Evolutionary conservation across 2,329 filamentous ascomycete species (phyloP), one percentile per base, ranked within the genome.

Genomic region (Plenodomus tracheiphilus): DNA sequence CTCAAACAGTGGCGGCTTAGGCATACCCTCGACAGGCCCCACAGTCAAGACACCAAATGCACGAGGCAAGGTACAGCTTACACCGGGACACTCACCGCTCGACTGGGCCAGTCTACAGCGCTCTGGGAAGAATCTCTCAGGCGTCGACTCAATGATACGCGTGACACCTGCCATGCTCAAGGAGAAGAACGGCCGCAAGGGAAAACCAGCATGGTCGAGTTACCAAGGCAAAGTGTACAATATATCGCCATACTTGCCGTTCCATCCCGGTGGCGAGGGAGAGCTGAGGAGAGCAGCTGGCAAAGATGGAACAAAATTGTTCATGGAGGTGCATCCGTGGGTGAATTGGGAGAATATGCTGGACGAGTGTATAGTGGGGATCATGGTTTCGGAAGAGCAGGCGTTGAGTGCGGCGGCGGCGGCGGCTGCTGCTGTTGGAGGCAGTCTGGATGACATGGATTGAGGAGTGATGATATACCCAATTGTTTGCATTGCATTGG

Each of bases 191-290:
- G 93, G 93, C 0, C 84, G 93, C 22, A 89, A 88, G 67, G 91
- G 91, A 8, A 86, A 83, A 53, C 89, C 96, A 64, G 91, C 92
- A 0, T 99, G 94, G 94, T 95, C 88, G 51, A 89, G 85, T 1
- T 86, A 96, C 52, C 87, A 90, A 51, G 92, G 93, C 1, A 88
- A 89, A 64, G 93, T 97, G 21, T 99, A 97, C 75, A 97, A 97
- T 66, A 86, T 99, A 49, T 87, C 87, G 0, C 91, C 93, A 0
- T 99, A 97, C 68, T 70, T 91, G 30, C 85, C 88, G 1, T 99
- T 91, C 68, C 94, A 99, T 70, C 94, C 94, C 0, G 94, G 94
- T 18, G 94, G 89, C 8, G 83, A 87, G 61, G 84, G 85, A 4
- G 89, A 95, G 74, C 71, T 94, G 62, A 92, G 86, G 75, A 93